Percentiles rank a stretch among this genome's conserved stretches.
Conservation (phyloP, 2,329 filamentous ascomycete species). For the Chlorencoelia australis region DNA sequence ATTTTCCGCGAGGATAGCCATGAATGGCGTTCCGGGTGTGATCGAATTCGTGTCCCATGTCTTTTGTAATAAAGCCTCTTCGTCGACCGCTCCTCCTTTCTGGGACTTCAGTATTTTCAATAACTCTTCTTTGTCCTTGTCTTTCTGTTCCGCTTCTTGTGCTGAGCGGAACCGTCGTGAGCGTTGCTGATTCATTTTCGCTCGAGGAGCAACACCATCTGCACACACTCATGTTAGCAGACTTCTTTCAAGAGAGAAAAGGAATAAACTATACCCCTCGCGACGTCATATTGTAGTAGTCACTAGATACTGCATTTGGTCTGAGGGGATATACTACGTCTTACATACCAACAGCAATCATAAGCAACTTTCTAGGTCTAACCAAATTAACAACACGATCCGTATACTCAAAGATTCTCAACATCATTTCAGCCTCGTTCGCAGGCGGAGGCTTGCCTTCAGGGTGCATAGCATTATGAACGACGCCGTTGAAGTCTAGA, state of each 20-base stretch:
- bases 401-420: conserved; percentile 97
- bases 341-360: conserved; percentile 99
- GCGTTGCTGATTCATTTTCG: conserved; percentile 99
- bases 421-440: conserved; percentile 98
- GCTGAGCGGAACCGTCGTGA: conserved; percentile 91
- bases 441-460: conserved; percentile 85
- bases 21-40: conserved; percentile 95
- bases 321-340: too few species aligned
- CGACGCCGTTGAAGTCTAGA: conserved; percentile 98
- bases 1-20: conserved; percentile 87
- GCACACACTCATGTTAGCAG: too few species aligned
- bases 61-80: conserved; percentile 64
- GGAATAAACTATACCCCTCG: too few species aligned
- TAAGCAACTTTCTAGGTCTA: conserved; percentile 84
- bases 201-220: conserved; percentile 93
- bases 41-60: conserved; percentile 85
- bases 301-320: too few species aligned
- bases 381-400: conserved; percentile 98
- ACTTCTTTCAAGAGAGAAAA: too few species aligned
- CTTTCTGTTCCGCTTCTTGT: conserved; percentile 89
- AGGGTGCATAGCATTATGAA: conserved; percentile 97
- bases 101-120: conserved; percentile 75
- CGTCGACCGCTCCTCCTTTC: conserved; percentile 49
- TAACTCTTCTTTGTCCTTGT: conserved; percentile 81
- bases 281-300: too few species aligned